Evolutionary conservation across 441 rosid genomes (phyloP), one percentile per base, ranked within the genome.

Genomic region (Metrosideros polymorpha): DNA sequence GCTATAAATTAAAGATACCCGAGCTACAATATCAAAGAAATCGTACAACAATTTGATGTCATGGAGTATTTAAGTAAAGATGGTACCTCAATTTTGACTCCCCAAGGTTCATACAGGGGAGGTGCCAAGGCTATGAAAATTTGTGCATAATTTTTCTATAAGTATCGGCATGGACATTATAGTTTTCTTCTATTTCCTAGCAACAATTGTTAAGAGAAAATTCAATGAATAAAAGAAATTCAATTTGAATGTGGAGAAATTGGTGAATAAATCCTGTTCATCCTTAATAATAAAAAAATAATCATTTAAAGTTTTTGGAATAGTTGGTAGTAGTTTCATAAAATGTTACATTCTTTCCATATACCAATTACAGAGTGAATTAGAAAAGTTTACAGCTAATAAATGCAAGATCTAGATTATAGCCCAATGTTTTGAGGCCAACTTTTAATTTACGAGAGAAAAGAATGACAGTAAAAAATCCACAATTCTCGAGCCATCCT

Each of bases 241-340:
- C 5, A 27, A 12, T 56, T 56, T 27, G 61, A 56, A 27, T 27
- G 15, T 2, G 63, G 63, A 12, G 63, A 30, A 27, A 56, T 12
- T 3, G 4, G 7, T 56, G 29, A 56, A 27, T 12, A 56, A 27
- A 56, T 56, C 32, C 14, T 27, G 30, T 29, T n/a, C n/a, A n/a
- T n/a, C 17, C 32, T 14, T 57, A 57, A 29, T 7, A 22, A 29
- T 71, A 47, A 39, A 25, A 71, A 0, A 0, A 71, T 22, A 35
- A 71, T 71, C 7, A 71, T 71, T 39, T 71, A 71, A 35, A 39
- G n/a, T 17, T 39, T 35, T 22, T 39, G 47, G 9, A 24, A 71
- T 4, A 39, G 12, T 71, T 42, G 4, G 12, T 1, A 39, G 5
- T 1, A 12, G 6, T 39, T 5, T 4, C 0, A 3, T n/a, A 39